Conservation (phyloP, 345 rosid genomes). For the Rhodamnia argentea region DNA sequence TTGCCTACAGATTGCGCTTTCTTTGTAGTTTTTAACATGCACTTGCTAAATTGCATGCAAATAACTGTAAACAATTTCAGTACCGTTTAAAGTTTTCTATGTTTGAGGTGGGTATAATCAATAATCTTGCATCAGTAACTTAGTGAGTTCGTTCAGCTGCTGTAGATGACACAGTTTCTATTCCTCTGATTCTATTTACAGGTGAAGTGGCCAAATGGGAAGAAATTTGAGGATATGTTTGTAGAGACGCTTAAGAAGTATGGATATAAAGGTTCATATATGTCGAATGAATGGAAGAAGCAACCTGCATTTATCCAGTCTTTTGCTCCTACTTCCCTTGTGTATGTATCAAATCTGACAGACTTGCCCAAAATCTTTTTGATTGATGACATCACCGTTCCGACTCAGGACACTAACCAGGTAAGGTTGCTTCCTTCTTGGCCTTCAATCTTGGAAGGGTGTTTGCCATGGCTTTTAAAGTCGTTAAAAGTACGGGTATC, state of each 20-base stretch:
- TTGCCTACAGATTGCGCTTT: neutral
- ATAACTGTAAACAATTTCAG: neutral
- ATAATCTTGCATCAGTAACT: neutral
- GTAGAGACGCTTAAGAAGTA: constrained; percentile 67
- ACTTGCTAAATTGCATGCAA: neutral
- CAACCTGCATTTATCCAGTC: constrained; percentile 89
- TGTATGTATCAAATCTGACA: constrained; percentile 45
- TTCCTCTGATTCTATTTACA: constrained; percentile 8
- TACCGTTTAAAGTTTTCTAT: neutral
- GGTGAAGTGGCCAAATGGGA: constrained; percentile 82
- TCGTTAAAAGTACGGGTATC: neutral
- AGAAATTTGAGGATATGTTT: constrained; percentile 66
- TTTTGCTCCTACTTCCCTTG: constrained; percentile 84
- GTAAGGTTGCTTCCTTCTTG: constrained; percentile 14
- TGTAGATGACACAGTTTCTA: neutral
- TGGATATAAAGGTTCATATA: constrained; percentile 69
- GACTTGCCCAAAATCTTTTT: constrained; percentile 77
- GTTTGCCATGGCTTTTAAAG: neutral
- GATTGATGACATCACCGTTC: constrained; percentile 56
- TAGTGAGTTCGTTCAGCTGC: neutral
- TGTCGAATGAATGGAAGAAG: constrained; percentile 77
- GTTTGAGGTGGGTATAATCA: neutral
- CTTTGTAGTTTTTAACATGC: neutral
- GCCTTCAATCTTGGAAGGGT: neutral
- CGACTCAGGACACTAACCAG: constrained; percentile 90